A percentile compares a stretch with the other conserved stretches of the same genome.
Conservation (phyloP, 148 eudicot genomes). For the Rhododendron williamsianum region DNA sequence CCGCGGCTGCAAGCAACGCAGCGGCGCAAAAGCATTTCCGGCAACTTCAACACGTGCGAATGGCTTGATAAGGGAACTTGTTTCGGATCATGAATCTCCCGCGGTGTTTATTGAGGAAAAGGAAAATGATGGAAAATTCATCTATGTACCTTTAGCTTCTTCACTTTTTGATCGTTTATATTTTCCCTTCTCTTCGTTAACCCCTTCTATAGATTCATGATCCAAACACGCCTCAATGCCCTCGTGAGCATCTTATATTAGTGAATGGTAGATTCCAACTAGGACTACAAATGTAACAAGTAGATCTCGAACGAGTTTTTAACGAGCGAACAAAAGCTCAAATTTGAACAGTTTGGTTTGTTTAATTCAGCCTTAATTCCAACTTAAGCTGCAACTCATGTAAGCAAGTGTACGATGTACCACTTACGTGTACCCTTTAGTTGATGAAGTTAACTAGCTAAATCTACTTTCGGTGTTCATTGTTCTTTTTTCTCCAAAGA, state of each 20-base stretch:
- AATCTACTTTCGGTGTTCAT: background rate
- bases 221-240: background rate
- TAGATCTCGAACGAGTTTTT: background rate
- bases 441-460: no score
- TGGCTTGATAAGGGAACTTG: background rate
- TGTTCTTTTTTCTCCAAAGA: background rate
- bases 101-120: background rate
- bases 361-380: no score
- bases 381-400: no score
- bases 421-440: no score
- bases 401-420: no score
- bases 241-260: background rate
- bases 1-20: background rate
- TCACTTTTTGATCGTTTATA: background rate
- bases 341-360: no score
- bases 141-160: background rate
- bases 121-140: background rate
- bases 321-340: no score
- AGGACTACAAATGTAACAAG: no score
- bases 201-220: background rate
- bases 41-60: slow-evolving; percentile 9
- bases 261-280: no score
- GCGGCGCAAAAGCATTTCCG: slow-evolving; percentile 11
- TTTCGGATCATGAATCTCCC: background rate
- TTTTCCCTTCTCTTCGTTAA: background rate